Base-by-base conservation (phyloP, 176 grass and related monocot species). In the Oryza nivara region DNA sequence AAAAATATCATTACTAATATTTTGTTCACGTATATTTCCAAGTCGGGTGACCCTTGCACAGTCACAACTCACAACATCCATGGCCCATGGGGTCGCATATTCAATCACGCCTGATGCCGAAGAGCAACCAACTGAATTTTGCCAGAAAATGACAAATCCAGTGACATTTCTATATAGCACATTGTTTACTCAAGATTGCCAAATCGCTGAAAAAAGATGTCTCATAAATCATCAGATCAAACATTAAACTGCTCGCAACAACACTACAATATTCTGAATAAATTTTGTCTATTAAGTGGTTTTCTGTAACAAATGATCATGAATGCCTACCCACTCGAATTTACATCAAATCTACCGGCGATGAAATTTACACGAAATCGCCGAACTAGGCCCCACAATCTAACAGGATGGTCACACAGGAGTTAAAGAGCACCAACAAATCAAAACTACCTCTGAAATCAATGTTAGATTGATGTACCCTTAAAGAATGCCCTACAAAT, bases 291-390 rank as follows among this genome's bases (percentile, higher is more conserved):
- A 49, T 7, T 41, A 67, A 26, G 16, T 23, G 22, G 16, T 15
- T 28, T n/a, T 71, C 56, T 43, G 20, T 58, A 17, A 58, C 5
- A 17, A 41, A 44, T 60, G 10, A 44, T 44, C 13, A 19, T 28
- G 68, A 82, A 67, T 38, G 28, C 44, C 9, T 28, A 52, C 10
- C 25, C 12, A 13, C 65, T 15, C 9, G 19, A 69, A 72, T 72
- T 82, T 73, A 73, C 80, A 73, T 19, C 8, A 73, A 82, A 82
- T 61, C 14, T 73, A 70, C 19, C 16, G 12, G 30, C 3, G 6
- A 13, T 72, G 51, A 38, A 61, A 45, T 82, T 82, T 82, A 74
- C 54, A 66, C 49, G 4, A 51, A 76, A 20, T 68, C 14, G 6
- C 9, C 46, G 17, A 43, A 30, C 5, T 38, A 68, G 2, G 16